phyloP scores from a whole-genome alignment of 495 filamentous ascomycete species.

The Penicillium canariense region DNA sequence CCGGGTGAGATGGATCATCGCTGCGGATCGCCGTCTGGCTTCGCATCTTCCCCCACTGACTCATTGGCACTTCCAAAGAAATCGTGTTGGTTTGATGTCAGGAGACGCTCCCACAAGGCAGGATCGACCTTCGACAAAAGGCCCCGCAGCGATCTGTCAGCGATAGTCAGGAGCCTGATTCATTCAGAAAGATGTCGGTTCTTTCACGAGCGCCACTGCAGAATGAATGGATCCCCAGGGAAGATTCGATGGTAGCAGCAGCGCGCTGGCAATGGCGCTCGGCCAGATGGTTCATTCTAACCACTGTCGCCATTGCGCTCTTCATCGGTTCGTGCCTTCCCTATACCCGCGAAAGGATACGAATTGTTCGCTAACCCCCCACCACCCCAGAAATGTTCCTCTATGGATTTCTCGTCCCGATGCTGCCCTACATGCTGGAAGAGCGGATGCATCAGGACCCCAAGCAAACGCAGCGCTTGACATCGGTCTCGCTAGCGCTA shows the following conservation, averaged over 20 bases:
- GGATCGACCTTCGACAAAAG: no score
- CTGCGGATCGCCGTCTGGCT: no score
- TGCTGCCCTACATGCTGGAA: slow-evolving; percentile 25
- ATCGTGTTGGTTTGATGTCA: no score
- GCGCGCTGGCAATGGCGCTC: slow-evolving; percentile 7
- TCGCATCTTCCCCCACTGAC: no score
- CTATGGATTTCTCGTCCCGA: slow-evolving; percentile 29
- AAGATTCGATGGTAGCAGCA: not conserved
- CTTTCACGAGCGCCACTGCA: no score
- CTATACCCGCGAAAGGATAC: not conserved
- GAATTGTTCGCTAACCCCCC: not conserved
- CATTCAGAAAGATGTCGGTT: no score
- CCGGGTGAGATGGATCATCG: no score
- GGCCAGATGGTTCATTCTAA: slow-evolving; percentile 3
- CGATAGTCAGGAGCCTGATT: no score
- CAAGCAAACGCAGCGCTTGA: slow-evolving; percentile 14
- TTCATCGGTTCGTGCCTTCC: not conserved
- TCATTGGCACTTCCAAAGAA: no score
- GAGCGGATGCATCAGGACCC: slow-evolving; percentile 16
- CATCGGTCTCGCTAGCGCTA: slow-evolving; percentile 12
- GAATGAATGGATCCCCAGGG: not conserved
- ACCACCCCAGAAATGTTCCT: slow-evolving; percentile 19
- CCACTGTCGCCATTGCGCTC: slow-evolving; percentile 1
- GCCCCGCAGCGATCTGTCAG: no score
- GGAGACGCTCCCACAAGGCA: no score